These are phyloP conservation scores for Penicillium simplicissimum DNA, from an alignment of 495 filamentous ascomycete species.

Conservation along the genomic window DNA sequence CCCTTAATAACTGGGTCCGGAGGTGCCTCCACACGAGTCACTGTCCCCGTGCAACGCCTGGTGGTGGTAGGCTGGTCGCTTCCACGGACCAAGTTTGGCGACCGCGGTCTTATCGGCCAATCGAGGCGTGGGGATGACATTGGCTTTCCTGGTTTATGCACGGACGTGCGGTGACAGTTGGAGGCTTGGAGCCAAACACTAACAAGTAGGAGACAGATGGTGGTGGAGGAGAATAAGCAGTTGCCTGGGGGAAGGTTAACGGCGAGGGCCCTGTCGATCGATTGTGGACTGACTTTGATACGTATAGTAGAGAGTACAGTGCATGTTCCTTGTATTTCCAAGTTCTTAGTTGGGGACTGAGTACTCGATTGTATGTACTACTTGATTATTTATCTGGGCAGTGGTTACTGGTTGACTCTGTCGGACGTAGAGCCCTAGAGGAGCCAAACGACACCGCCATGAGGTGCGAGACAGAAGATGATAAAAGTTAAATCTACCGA, in stretches of 20 bases:
- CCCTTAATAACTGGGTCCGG: conserved; percentile 8
- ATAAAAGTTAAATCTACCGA: not conserved
- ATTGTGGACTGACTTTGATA: not conserved
- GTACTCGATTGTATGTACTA: not conserved
- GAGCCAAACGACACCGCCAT: not conserved
- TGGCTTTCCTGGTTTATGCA: not conserved
- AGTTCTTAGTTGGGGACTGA: not conserved
- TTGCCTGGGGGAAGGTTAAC: conserved; percentile 2
- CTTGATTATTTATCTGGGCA: too few species aligned
- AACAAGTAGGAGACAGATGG: not conserved
- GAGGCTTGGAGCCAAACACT: too few species aligned
- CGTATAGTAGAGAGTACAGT: not conserved
- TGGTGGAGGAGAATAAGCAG: not conserved
- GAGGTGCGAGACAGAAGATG: not conserved
- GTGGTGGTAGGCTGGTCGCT: not conserved
- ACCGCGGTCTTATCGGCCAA: conserved; percentile 8
- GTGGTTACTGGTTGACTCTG: too few species aligned
- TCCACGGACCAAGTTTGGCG: conserved; percentile 1
- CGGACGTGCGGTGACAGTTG: conserved; percentile 6
- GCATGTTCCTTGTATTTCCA: not conserved
- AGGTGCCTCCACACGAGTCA: conserved; percentile 14
- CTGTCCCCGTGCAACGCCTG: not conserved
- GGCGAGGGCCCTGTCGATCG: conserved; percentile 15
- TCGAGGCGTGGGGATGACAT: not conserved
- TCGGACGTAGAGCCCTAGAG: too few species aligned